Evolutionary conservation across 352 stramenopile genomes (phyloP), one percentile per base, ranked within the genome.

Genomic region (Phytophthora agathidicida): DNA sequence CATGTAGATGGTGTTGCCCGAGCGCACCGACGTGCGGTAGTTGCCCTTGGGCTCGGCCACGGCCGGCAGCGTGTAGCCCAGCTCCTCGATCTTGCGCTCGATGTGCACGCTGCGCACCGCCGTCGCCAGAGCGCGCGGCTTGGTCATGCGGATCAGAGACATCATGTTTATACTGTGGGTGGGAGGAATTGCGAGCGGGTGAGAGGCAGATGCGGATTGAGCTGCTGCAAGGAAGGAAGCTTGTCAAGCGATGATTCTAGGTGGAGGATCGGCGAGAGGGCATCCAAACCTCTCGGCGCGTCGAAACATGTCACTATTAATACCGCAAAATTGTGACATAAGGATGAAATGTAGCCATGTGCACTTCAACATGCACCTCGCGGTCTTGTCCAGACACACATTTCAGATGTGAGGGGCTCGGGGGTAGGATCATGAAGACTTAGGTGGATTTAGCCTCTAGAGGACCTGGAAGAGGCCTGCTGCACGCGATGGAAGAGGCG

Each of bases 41-140:
- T 95, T 96, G 56, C 90, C 91, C 77, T 98, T 97, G 51, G 91
- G 89, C 49, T 84, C 68, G 28, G 85, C 84, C 36, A 94, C 81
- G 3, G 78, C 70, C 24, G 90, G 91, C 35, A 98, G 79, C 50
- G 60, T 72, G 67, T 96, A 91, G 51, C 91, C 89, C 41, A 97
- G 68, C 53, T 96, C 73, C 68, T 93, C 73, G 35, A 98, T 71
- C 44, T 88, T 86, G 60, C 75, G 72, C 60, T 97, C 82, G 19
- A 89, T 86, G 70, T 96, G 88, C 53, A 96, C 85, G 65, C 48
- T 63, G 60, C 87, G 86, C 48, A 67, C 61, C 27, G 66, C 64
- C 35, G 43, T 60, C 13, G 55, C 55, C 24, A 75, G 38, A 14
- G 38, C 37, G 42, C 56, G 63, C 45, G 59, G 43, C 39, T 71